phyloP scores from a whole-genome alignment of 116 monocot species.

The Papilionanthe hybrid region DNA sequence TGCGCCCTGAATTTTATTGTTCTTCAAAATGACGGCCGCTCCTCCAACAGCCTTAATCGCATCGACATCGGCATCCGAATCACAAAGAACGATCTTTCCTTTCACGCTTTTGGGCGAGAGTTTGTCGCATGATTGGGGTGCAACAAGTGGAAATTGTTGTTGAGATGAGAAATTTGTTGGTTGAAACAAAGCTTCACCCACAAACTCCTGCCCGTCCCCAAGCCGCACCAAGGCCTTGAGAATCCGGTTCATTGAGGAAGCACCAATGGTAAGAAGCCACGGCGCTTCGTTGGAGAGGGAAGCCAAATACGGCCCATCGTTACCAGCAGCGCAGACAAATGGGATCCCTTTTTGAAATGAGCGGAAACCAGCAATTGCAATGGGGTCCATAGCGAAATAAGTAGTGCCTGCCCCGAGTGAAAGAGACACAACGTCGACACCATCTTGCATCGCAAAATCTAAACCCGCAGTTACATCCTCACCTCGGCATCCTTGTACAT shows the following conservation, averaged over 20 bases:
- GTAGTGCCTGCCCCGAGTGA: background rate
- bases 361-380: slow-evolving; percentile 12
- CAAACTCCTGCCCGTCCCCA: slow-evolving; percentile 12
- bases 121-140: background rate
- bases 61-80: background rate
- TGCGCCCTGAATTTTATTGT: background rate
- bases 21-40: slow-evolving; percentile 2
- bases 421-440: slow-evolving; percentile 14
- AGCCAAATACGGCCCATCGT: background rate
- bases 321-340: slow-evolving; percentile 4
- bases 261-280: slow-evolving; percentile 14
- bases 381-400: background rate
- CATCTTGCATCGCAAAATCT: slow-evolving; percentile 10
- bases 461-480: background rate
- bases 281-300: slow-evolving; percentile 13
- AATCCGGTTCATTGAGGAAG: slow-evolving; percentile 9
- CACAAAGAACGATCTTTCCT: slow-evolving; percentile 17
- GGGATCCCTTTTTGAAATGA: slow-evolving; percentile 12
- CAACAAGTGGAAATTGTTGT: background rate
- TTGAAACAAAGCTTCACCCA: slow-evolving; percentile 14
- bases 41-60: background rate
- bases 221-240: slow-evolving; percentile 10
- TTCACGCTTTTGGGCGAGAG: background rate
- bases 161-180: slow-evolving; percentile 1
- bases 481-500: background rate